These are phyloP conservation scores for Umbelopsis ramanniana DNA, from an alignment of 192 early-diverging fungal species.

Conservation along the genomic window DNA sequence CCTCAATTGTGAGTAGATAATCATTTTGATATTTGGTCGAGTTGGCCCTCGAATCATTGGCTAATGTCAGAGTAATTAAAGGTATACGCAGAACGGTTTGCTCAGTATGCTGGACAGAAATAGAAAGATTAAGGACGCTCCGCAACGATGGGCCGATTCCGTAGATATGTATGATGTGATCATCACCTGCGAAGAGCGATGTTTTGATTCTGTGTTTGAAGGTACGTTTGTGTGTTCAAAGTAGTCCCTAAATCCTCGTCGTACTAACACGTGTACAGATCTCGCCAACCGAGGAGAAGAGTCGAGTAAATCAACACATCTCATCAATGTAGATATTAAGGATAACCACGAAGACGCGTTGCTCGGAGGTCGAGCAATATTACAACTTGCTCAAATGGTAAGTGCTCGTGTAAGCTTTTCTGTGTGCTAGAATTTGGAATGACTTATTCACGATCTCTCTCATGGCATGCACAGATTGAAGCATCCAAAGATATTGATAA, in stretches of 20 bases:
- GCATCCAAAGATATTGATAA: slow-evolving; percentile 75
- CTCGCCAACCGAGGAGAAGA: slow-evolving; percentile 70
- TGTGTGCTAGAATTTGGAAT: not conserved
- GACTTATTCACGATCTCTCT: not conserved
- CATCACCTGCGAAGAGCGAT: slow-evolving; percentile 95
- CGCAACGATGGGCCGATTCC: slow-evolving; percentile 86
- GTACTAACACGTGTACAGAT: slow-evolving; percentile 53
- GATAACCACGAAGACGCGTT: slow-evolving; percentile 92
- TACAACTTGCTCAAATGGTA: slow-evolving; percentile 79
- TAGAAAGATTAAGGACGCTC: slow-evolving; percentile 85
- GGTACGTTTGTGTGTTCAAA: slow-evolving; percentile 51
- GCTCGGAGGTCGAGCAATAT: slow-evolving; percentile 82
- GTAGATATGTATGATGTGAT: slow-evolving; percentile 83
- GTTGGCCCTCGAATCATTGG: not conserved
- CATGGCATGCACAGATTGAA: slow-evolving; percentile 53
- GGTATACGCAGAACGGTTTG: slow-evolving; percentile 88
- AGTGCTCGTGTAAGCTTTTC: not conserved
- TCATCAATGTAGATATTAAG: slow-evolving; percentile 96
- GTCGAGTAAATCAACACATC: slow-evolving; percentile 77
- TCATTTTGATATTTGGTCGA: not conserved
- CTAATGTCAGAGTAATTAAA: slow-evolving; percentile 23
- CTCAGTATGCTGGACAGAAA: slow-evolving; percentile 95
- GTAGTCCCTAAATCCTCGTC: no score
- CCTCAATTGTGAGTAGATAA: slow-evolving; percentile 53
- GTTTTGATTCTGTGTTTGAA: slow-evolving; percentile 93